phyloP scores from a whole-genome alignment of 768 basidiomycete species.

The Gloeopeniophorella convolvens region DNA sequence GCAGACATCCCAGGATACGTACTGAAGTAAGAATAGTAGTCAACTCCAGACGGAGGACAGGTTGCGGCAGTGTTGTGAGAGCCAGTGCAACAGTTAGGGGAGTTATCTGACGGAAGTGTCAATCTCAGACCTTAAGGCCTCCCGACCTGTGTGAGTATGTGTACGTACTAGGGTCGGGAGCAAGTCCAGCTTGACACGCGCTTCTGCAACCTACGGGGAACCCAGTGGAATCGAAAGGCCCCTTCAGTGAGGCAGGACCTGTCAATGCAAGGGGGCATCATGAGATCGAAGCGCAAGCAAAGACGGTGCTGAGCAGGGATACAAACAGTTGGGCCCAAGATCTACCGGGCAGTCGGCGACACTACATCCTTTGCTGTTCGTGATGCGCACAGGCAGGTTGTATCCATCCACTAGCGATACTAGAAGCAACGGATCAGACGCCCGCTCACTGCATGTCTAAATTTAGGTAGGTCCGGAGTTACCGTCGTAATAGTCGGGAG shows the following conservation, averaged over 20 bases:
- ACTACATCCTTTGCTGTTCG: constrained; percentile 48
- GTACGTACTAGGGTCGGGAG: constrained; percentile 24
- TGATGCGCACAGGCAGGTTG: constrained; percentile 54
- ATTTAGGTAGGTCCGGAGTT: constrained; percentile 3
- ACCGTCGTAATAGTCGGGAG: constrained; percentile 23
- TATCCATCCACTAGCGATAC: constrained; percentile 30
- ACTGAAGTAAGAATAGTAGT: no score
- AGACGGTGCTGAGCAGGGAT: no score
- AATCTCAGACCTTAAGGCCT: neutral
- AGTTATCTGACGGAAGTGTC: constrained; percentile 22
- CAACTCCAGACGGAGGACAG: no score
- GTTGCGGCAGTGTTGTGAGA: constrained; percentile 24
- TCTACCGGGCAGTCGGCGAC: constrained; percentile 57
- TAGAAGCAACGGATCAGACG: no score
- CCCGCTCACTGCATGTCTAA: neutral
- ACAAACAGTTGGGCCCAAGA: constrained; percentile 44
- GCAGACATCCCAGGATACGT: no score
- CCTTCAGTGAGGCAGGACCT: constrained; percentile 26
- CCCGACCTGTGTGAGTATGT: neutral
- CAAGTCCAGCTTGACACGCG: constrained; percentile 29
- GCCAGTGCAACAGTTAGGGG: constrained; percentile 32
- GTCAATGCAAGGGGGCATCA: no score
- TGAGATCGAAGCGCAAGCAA: no score
- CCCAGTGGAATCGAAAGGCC: constrained; percentile 28
- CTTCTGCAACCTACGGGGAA: constrained; percentile 30